A percentile compares a stretch with the other conserved stretches of the same genome.
phyloP scores from a whole-genome alignment of 2,329 filamentous ascomycete species.

The Trichoderma atroviride region DNA sequence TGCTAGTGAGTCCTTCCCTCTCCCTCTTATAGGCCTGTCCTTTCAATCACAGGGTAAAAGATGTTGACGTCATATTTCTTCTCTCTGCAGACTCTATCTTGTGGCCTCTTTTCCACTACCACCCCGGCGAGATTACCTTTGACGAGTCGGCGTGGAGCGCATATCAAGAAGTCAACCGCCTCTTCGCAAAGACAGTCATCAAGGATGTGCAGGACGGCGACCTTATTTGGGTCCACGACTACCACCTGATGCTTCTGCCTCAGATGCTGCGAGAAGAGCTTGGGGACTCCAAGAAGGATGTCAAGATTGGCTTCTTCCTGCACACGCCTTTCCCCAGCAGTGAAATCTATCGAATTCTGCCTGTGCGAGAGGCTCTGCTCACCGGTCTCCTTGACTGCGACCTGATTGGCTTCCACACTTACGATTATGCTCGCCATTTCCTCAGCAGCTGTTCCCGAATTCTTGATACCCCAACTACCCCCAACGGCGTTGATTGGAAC shows the following conservation, averaged over 20 bases:
- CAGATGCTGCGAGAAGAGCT: constrained; percentile 94
- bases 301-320: constrained; percentile 98
- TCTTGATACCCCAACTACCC: constrained; percentile 76
- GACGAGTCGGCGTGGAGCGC: constrained; percentile 93
- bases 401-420: constrained; percentile 96
- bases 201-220: constrained; percentile 91
- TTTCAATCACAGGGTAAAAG: not conserved
- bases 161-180: constrained; percentile 88
- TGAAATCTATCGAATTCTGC: constrained; percentile 94
- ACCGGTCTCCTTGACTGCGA: constrained; percentile 90
- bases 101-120: constrained; percentile 98
- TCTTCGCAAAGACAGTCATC: constrained; percentile 87
- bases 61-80: not conserved
- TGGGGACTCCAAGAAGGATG: constrained; percentile 77
- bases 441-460: constrained; percentile 95
- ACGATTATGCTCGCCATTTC: constrained; percentile 98
- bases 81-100: constrained; percentile 78
- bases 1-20: constrained; percentile 63
- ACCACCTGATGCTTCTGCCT: constrained; percentile 95
- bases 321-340: constrained; percentile 97
- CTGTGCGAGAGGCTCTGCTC: constrained; percentile 86
- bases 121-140: constrained; percentile 97
- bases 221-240: constrained; percentile 97
- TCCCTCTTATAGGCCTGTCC: not conserved
- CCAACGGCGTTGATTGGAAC: constrained; percentile 89